phyloP scores from a whole-genome alignment of 176 grass and related monocot genomes.

The barley (Hordeum vulgare) region DNA sequence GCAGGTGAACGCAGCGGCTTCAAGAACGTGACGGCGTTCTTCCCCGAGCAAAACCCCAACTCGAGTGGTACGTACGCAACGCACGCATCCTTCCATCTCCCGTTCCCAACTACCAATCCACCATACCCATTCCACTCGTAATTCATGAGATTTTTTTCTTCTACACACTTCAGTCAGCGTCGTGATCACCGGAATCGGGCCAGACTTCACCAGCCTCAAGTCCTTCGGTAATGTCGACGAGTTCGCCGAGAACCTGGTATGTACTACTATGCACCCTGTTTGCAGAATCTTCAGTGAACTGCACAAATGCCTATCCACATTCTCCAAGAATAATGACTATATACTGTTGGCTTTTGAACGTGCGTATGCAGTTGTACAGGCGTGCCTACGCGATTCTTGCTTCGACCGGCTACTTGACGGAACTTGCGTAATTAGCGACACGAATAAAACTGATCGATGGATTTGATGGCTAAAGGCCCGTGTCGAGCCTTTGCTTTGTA shows the following conservation, averaged over 20 bases:
- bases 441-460: too few species aligned
- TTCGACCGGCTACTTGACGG: too few species aligned
- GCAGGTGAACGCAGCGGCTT: conserved; percentile 52
- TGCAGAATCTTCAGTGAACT: neutral
- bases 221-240: conserved; percentile 84
- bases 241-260: conserved; percentile 83
- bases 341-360: too few species aligned
- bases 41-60: conserved; percentile 54
- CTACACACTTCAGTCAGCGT: conserved; percentile 63
- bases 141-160: neutral
- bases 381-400: too few species aligned
- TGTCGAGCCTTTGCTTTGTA: too few species aligned
- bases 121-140: neutral
- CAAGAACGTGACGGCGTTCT: conserved; percentile 79
- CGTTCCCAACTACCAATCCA: neutral
- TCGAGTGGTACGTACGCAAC: conserved; percentile 44
- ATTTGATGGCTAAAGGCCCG: too few species aligned
- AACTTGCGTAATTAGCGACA: too few species aligned
- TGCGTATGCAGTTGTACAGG: too few species aligned
- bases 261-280: too few species aligned
- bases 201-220: conserved; percentile 93
- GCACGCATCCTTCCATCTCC: neutral
- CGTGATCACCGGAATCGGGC: conserved; percentile 77
- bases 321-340: too few species aligned
- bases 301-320: neutral